Base-by-base conservation (phyloP, 2,329 filamentous ascomycete species). In the Allantophomopsis lycopodina region DNA sequence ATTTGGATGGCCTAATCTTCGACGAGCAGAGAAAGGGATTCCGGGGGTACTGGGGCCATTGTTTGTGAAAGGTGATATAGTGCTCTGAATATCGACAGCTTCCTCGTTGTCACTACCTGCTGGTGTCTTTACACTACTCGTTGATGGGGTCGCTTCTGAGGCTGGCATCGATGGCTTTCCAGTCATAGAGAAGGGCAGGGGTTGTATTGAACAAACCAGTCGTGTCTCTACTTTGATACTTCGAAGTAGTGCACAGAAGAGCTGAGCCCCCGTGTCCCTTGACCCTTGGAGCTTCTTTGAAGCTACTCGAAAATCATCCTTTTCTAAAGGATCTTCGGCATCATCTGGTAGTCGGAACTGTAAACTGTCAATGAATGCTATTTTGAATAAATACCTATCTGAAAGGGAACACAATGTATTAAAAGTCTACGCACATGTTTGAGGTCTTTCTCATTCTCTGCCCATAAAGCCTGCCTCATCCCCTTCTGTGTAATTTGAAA, bases 151-250 rank as follows among this genome's bases (percentile, higher is more conserved):
- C 20, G 34, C 36, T 16, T 39, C 20, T 15, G 35, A 45, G 40
- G 23, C 55, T 47, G 12, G 57, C 50, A 52, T 67, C 63, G 38
- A 52, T 53, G 10, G 68, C 58, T 20, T 63, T 60, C 42, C 60
- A 46, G 41, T 61, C 33, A 40, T 50, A 11, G 69, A 2, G 68
- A 56, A 57, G 4, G 53, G 50, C 1, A 98, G 65, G 2, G 80
- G 76, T 48, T 98, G 91, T 3, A 98, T 63, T 4, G 91, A 98
- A 57, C 87, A 95, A 1, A 96, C 83, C 4, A 98, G 67, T 11
- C 91, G 73, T 5, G 84, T 70, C 46, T 86, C 76, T 6, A 96
- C 76, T 2, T 85, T 87, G n/a, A 72, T 76, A n/a, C 77, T 74
- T 14, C 91, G 78, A 4, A 98, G 67, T 23, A 96, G 60, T 2